Conservation (phyloP, 1,284 basidiomycete species). For the Rhizopogon hawkerae region DNA sequence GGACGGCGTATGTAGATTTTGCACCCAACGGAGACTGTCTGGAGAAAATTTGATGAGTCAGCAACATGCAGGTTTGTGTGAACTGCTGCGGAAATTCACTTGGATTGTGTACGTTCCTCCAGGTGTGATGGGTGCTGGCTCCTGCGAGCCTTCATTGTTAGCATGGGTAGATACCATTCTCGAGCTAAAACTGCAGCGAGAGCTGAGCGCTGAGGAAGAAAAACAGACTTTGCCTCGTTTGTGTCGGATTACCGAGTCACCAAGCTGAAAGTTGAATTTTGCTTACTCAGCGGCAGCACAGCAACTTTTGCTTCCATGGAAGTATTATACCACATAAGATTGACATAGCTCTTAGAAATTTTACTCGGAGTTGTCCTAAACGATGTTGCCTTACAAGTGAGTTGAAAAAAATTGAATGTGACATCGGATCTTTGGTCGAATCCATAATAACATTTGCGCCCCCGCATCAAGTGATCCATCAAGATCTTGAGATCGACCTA, state of each 20-base stretch:
- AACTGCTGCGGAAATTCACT: constrained; percentile 30
- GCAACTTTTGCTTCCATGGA: neutral
- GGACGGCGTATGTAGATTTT: constrained; percentile 86
- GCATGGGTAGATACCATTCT: constrained; percentile 26
- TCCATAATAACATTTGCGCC: neutral
- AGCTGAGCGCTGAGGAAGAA: neutral
- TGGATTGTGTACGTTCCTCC: constrained; percentile 71
- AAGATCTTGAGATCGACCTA: constrained; percentile 1
- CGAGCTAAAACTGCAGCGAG: neutral
- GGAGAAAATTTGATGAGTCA: constrained; percentile 23
- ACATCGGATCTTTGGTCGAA: neutral
- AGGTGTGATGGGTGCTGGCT: constrained; percentile 58
- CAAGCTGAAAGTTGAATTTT: neutral
- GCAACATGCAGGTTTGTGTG: constrained; percentile 19
- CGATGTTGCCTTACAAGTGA: too few species aligned
- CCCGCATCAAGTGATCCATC: neutral
- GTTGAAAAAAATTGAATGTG: too few species aligned
- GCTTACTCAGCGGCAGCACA: constrained; percentile 2
- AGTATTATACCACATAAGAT: neutral
- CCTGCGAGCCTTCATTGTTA: constrained; percentile 36
- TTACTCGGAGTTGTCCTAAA: too few species aligned
- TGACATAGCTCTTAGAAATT: too few species aligned
- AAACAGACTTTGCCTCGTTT: neutral
- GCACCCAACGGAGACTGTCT: constrained; percentile 87
- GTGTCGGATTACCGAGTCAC: constrained; percentile 3